Conservation (phyloP, 1,284 basidiomycete species). For the Rhodotorula sp. region DNA sequence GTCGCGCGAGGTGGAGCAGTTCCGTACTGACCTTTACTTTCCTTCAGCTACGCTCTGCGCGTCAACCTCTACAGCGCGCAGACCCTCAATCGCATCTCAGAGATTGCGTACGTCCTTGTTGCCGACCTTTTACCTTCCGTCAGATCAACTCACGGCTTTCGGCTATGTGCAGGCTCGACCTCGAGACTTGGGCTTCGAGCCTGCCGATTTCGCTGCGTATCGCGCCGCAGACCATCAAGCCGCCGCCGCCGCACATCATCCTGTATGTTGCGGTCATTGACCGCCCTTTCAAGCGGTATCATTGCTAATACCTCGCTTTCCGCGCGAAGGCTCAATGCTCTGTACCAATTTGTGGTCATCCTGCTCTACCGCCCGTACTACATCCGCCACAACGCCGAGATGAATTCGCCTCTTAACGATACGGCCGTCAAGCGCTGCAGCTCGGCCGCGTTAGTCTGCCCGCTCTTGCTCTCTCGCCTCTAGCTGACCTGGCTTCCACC, state of each 20-base stretch:
- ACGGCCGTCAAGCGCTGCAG: constrained; percentile 56
- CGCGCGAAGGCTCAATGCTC: constrained; percentile 54
- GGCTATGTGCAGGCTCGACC: constrained; percentile 1
- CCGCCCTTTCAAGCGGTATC: neutral
- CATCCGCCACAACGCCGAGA: constrained; percentile 4
- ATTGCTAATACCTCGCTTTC: too few species aligned
- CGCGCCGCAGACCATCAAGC: constrained; percentile 30
- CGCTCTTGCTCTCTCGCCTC: neutral
- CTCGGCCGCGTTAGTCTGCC: constrained; percentile 54
- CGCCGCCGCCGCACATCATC: constrained; percentile 58
- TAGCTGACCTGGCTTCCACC: neutral
- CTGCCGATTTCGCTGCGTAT: constrained; percentile 5
- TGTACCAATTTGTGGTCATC: constrained; percentile 66
- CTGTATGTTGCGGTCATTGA: neutral
- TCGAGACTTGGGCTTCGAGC: constrained; percentile 19
- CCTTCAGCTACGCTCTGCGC: constrained; percentile 4
- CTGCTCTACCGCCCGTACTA: constrained; percentile 69
- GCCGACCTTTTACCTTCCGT: neutral
- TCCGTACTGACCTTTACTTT: neutral
- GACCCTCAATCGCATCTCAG: constrained; percentile 5
- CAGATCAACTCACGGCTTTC: neutral
- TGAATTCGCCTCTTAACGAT: constrained; percentile 9
- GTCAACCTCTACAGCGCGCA: neutral
- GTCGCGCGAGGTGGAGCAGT: accelerated
- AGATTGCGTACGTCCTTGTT: constrained; percentile 12